Evolutionary conservation across 352 stramenopile genomes (phyloP).

Genomic region (Phytophthora sojae): DNA sequence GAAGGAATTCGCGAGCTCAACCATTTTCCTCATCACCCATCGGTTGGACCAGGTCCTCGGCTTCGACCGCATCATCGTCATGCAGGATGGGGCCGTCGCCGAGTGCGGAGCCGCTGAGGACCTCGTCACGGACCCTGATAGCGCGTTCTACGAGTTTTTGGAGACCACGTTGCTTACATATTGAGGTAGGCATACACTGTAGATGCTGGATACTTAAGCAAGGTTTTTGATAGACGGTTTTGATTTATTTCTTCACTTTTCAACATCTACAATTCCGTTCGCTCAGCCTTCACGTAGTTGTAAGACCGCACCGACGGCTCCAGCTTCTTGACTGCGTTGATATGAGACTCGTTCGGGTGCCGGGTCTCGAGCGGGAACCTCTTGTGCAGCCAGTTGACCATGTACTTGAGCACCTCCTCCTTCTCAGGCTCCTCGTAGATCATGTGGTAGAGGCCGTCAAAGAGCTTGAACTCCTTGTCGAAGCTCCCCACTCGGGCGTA

Average conservation of each 20-base stretch:
- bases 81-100: conserved; percentile 72
- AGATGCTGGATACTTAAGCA: not conserved
- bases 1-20: conserved; percentile 90
- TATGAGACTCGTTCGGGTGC: conserved; percentile 26
- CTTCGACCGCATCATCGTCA: conserved; percentile 85
- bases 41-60: conserved; percentile 95
- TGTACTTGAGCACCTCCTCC: conserved; percentile 57
- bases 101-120: conserved; percentile 88
- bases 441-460: conserved; percentile 68
- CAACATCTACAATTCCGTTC: conserved; percentile 30
- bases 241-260: conserved; percentile 23
- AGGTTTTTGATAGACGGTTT: conserved; percentile 4
- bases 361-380: conserved; percentile 46
- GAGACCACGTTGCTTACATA: conserved; percentile 48
- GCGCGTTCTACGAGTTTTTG: conserved; percentile 51
- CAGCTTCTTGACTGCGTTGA: conserved; percentile 31
- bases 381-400: conserved; percentile 50
- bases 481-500: conserved; percentile 48
- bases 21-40: conserved; percentile 96
- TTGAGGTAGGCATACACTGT: conserved; percentile 4
- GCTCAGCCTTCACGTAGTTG: conserved; percentile 27
- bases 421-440: conserved; percentile 70
- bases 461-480: conserved; percentile 75
- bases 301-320: conserved; percentile 23
- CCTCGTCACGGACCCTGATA: conserved; percentile 56